Evolutionary conservation across 164 flowering plant genomes (phyloP).

Genomic region (Akebia trifoliata): DNA sequence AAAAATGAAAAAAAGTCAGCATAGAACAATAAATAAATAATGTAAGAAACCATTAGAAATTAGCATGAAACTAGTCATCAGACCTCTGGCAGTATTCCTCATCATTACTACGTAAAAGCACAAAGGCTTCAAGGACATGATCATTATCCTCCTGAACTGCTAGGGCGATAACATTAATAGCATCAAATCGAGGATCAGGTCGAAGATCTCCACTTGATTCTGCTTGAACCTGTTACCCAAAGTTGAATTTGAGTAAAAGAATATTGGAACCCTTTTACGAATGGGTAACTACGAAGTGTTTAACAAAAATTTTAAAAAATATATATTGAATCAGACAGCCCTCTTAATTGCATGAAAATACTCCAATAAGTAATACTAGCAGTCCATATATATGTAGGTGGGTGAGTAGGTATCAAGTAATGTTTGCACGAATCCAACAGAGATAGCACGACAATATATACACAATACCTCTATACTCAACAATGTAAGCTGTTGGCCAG

Average conservation of each 20-base stretch:
- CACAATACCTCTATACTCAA: slow-evolving; percentile 74
- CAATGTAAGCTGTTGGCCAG: slow-evolving; percentile 81
- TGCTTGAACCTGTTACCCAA: slow-evolving; percentile 57
- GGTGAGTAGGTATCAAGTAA: too few relatives aligned
- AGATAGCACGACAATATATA: slow-evolving; percentile 5
- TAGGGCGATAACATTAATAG: slow-evolving; percentile 62
- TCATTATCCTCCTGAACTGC: slow-evolving; percentile 63
- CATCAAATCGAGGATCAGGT: slow-evolving; percentile 91
- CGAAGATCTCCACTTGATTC: slow-evolving; percentile 85
- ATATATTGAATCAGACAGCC: background rate
- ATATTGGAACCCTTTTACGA: background rate
- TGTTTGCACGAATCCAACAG: background rate
- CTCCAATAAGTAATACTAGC: background rate
- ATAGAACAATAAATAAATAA: background rate
- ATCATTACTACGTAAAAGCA: slow-evolving; percentile 45
- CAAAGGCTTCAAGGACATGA: slow-evolving; percentile 34
- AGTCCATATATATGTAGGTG: too few relatives aligned
- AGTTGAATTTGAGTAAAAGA: slow-evolving; percentile 7
- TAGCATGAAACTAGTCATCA: background rate
- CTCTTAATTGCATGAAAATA: too few relatives aligned
- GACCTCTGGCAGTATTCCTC: slow-evolving; percentile 22
- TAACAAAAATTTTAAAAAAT: background rate
- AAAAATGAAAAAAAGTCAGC: background rate
- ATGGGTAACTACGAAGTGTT: too few relatives aligned
- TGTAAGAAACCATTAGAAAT: background rate